phyloP scores from a whole-genome alignment of 352 stramenopile species.

The Peronospora farinosa region DNA sequence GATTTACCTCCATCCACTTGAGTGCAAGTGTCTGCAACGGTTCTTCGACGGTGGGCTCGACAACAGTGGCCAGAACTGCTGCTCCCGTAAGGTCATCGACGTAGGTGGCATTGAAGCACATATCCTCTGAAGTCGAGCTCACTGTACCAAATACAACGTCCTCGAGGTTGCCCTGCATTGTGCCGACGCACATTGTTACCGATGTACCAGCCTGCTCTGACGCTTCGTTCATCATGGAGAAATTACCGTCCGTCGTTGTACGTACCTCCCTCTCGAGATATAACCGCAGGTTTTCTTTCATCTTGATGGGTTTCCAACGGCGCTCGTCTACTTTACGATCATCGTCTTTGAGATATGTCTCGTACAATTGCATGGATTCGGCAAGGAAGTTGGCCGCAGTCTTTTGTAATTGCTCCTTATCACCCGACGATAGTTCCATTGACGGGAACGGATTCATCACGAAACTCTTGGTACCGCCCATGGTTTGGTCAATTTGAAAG shows the following conservation, averaged over 20 bases:
- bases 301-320: constrained; percentile 42
- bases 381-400: constrained; percentile 23
- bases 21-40: constrained; percentile 27
- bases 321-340: constrained; percentile 26
- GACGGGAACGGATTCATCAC: constrained; percentile 34
- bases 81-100: constrained; percentile 26
- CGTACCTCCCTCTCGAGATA: constrained; percentile 31
- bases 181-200: constrained; percentile 27
- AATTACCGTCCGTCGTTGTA: constrained; percentile 24
- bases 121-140: constrained; percentile 26
- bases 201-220: constrained; percentile 29
- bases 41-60: constrained; percentile 28
- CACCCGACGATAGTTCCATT: constrained; percentile 27
- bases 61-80: constrained; percentile 19
- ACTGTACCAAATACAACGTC: constrained; percentile 35
- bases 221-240: constrained; percentile 26
- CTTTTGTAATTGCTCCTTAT: constrained; percentile 31
- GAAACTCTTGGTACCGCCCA: constrained; percentile 27
- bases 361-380: constrained; percentile 25
- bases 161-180: constrained; percentile 32
- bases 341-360: constrained; percentile 21
- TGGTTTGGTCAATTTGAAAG: constrained; percentile 14
- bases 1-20: constrained; percentile 31
- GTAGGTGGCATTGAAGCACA: constrained; percentile 34
- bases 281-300: constrained; percentile 26